These are phyloP conservation scores for Pochonia chlamydosporia DNA, from an alignment of 2,329 filamentous ascomycete genomes.

Conservation along the genomic window DNA sequence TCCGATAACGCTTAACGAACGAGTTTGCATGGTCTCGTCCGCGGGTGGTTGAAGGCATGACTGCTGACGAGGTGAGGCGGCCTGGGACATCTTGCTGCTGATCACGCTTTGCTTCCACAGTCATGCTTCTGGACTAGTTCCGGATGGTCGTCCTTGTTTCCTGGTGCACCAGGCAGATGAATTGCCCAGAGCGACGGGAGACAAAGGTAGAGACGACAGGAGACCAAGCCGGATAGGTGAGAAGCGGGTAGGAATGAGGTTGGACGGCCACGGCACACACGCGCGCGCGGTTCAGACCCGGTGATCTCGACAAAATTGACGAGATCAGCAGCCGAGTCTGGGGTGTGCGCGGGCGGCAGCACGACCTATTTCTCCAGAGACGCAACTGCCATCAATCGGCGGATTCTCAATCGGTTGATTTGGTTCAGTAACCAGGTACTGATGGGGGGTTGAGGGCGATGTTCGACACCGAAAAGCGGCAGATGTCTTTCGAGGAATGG, in stretches of 20 bases:
- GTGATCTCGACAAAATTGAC: slow-evolving; percentile 9
- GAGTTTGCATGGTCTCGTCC: slow-evolving; percentile 27
- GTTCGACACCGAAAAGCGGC: slow-evolving; percentile 7
- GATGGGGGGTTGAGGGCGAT: neutral
- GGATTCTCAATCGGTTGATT: neutral
- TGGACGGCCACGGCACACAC: slow-evolving; percentile 9
- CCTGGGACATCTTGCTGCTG: slow-evolving; percentile 33
- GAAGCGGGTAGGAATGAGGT: neutral
- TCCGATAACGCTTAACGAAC: slow-evolving; percentile 69
- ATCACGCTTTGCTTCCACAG: slow-evolving; percentile 25
- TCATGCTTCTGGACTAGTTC: slow-evolving; percentile 25
- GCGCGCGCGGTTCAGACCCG: slow-evolving; percentile 10
- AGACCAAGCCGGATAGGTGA: neutral
- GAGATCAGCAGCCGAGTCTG: slow-evolving; percentile 11
- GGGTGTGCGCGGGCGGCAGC: slow-evolving; percentile 13
- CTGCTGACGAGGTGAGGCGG: slow-evolving; percentile 21
- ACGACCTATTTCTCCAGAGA: slow-evolving; percentile 9
- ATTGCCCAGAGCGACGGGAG: neutral
- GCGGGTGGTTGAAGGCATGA: slow-evolving; percentile 21
- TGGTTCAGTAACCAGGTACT: neutral
- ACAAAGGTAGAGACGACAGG: neutral
- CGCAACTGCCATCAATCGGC: slow-evolving; percentile 11
- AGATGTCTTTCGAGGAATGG: neutral
- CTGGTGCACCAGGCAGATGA: neutral
- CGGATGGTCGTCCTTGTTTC: slow-evolving; percentile 2